These are phyloP conservation scores for Cutaneotrichosporon sp. DNA, from an alignment of 1,284 basidiomycete species.

Conservation along the genomic window DNA sequence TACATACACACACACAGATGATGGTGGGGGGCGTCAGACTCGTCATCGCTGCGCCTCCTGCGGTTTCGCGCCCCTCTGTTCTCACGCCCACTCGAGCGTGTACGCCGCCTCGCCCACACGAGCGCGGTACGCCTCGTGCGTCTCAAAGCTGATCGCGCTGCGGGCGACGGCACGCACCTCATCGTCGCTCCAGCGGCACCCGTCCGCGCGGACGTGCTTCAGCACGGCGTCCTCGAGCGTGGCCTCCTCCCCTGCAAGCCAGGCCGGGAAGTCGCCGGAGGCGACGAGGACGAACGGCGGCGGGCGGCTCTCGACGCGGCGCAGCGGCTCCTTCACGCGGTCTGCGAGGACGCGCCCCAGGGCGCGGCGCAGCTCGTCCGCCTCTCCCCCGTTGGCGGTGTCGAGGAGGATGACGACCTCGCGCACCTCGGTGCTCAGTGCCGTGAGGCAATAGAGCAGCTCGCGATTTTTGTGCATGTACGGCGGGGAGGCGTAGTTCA, in stretches of 20 bases:
- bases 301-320: background rate
- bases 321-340: background rate
- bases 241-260: background rate
- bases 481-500: background rate
- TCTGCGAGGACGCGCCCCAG: background rate
- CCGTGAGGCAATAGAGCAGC: background rate
- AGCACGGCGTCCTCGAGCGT: background rate
- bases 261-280: background rate
- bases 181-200: conserved; percentile 1
- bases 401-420: conserved; percentile 7
- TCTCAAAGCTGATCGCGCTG: background rate
- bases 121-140: background rate
- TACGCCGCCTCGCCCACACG: background rate
- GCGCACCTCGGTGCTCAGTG: background rate
- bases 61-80: too few relatives aligned
- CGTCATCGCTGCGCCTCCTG: too few relatives aligned
- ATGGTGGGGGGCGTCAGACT: too few relatives aligned
- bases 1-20: too few relatives aligned
- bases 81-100: background rate
- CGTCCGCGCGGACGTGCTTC: background rate
- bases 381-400: background rate
- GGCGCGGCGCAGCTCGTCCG: background rate
- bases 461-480: background rate
- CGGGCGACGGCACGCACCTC: background rate
- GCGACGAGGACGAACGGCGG: background rate